Evolutionary conservation across 1,284 basidiomycete genomes (phyloP).

Genomic region (Bondarzewia mesenterica): DNA sequence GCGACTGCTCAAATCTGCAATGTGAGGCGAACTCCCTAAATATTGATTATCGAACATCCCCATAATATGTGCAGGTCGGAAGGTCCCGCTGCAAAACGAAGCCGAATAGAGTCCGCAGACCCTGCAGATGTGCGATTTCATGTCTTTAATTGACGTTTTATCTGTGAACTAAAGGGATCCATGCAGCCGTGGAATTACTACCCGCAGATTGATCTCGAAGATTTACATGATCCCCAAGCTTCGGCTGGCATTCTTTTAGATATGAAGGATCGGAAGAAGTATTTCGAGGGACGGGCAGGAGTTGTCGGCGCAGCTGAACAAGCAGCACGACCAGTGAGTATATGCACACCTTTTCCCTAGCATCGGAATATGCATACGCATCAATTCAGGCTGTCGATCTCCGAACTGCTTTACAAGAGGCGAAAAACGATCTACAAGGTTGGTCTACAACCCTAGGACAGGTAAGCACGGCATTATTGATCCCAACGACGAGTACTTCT

Average conservation of each 20-base stretch:
- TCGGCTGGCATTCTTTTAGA: conserved; percentile 71
- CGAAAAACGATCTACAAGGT: conserved; percentile 37
- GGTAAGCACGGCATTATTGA: conserved; percentile 29
- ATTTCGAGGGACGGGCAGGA: conserved; percentile 59
- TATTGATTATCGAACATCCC: conserved; percentile 2
- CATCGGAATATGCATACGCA: conserved; percentile 2
- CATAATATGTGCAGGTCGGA: conserved; percentile 39
- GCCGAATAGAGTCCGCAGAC: conserved; percentile 36
- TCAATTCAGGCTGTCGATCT: conserved; percentile 31
- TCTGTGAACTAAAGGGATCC: conserved; percentile 1
- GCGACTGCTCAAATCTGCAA: conserved; percentile 69
- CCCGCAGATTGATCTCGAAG: conserved; percentile 78
- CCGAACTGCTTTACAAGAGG: conserved; percentile 34
- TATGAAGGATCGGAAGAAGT: conserved; percentile 73
- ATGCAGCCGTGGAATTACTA: conserved; percentile 37
- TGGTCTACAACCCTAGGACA: conserved; percentile 56
- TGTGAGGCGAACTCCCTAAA: conserved; percentile 35
- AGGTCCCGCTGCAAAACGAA: conserved; percentile 48
- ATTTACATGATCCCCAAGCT: conserved; percentile 65
- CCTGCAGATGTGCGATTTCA: conserved; percentile 21
- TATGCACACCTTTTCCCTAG: neutral
- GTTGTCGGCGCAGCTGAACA: conserved; percentile 22
- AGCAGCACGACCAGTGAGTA: conserved; percentile 25
- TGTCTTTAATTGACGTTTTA: neutral
- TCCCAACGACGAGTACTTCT: no score